Evolutionary conservation across 2,329 filamentous ascomycete genomes (phyloP), one percentile per base, ranked within the genome.

Genomic region (Teratosphaeriaceae sp.): DNA sequence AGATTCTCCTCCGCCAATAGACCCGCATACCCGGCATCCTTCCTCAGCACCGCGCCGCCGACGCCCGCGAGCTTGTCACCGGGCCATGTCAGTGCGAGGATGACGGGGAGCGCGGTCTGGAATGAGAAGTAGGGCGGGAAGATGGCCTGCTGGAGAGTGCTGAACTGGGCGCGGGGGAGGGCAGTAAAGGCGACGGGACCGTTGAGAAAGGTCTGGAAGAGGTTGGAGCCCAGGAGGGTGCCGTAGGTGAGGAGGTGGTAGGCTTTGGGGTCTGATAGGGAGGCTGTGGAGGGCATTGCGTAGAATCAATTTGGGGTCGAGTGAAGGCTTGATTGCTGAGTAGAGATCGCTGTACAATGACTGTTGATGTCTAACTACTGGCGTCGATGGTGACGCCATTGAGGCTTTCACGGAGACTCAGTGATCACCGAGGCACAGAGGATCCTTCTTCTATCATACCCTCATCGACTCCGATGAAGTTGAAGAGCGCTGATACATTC

Each of bases 51-150:
- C 21, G 43, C 41, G 15, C 48, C 50, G 30, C 54, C 59, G 3
- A 53, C 47, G 7, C 49, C 48, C 1, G 53, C 51, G 12, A 60
- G 24, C 42, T 54, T 59, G 34, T 73, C 74, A n/a, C 78, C 80
- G 5, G 88, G 88, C 60, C 87, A 90, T 3, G 90, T 96, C 43
- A 94, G 61, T 16, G 84, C 82, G 15, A 96, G 71, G 18, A 86
- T 59, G 13, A 83, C 64, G 0, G 92, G 87, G 1, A 90, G 70
- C 5, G 75, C 73, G 3, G 87, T 82, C 68, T 97, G 90, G 44
- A 97, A 70, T 35, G 78, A 73, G 64, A 97, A 97, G 73, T 94
- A 98, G 56, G 87, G 75, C 24, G 88, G 88, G 69, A 96, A 95
- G 41, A 89, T 78, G 50, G 79, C 79, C 52, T 80, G 75, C 66